Evolutionary conservation across 768 basidiomycete genomes (phyloP).

Genomic region (Tricholoma hemisulphureum): DNA sequence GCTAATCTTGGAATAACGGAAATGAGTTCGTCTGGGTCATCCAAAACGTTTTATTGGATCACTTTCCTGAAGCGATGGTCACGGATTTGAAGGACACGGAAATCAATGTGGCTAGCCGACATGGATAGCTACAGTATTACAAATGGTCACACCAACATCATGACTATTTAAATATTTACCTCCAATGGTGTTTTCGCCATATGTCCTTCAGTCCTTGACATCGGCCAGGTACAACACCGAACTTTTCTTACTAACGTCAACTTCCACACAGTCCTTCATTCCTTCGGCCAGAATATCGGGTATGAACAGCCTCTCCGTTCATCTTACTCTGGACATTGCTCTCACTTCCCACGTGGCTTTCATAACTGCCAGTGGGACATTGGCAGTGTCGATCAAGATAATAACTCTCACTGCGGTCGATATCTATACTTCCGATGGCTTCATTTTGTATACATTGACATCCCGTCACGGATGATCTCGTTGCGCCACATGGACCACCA

Average conservation of each 20-base stretch:
- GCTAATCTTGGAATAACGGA: not conserved
- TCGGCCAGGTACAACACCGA: not conserved
- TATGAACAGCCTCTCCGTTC: not conserved
- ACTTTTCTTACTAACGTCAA: not conserved
- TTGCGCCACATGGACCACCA: too few species aligned
- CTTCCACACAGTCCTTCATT: not conserved
- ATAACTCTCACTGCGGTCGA: too few species aligned
- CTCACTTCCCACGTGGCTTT: too few species aligned
- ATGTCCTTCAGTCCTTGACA: not conserved
- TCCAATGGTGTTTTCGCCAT: not conserved
- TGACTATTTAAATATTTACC: not conserved
- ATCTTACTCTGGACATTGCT: not conserved
- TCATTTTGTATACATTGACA: not conserved
- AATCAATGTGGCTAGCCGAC: not conserved
- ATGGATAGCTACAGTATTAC: not conserved
- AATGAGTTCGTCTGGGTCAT: not conserved
- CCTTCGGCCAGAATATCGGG: not conserved
- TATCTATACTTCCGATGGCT: not conserved
- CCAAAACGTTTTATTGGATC: not conserved
- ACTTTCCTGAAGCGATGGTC: not conserved
- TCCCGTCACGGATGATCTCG: not conserved
- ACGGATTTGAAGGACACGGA: not conserved
- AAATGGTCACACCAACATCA: not conserved
- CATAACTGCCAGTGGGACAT: too few species aligned
- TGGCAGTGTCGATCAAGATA: not conserved